phyloP scores from a whole-genome alignment of 2,329 filamentous ascomycete genomes.

The Penicillium concentricum region DNA sequence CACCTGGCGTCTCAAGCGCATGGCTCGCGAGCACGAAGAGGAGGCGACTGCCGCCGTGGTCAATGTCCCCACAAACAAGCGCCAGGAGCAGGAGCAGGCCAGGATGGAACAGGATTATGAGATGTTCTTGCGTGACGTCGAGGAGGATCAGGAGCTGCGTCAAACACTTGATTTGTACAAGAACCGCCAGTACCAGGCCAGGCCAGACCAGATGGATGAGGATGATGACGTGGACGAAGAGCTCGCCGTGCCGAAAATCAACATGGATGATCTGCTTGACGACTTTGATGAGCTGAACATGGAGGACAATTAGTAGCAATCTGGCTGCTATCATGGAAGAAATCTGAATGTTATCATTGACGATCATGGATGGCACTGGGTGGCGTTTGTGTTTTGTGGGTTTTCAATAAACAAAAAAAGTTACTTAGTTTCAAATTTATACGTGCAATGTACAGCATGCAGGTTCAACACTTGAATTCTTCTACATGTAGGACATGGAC shows the following conservation, averaged over 20 bases:
- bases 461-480: neutral
- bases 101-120: constrained; percentile 92
- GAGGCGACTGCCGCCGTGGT: constrained; percentile 21
- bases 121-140: constrained; percentile 93
- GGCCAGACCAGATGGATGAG: constrained; percentile 34
- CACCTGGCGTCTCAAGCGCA: constrained; percentile 93
- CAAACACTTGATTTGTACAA: constrained; percentile 86
- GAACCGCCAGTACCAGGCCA: constrained; percentile 47
- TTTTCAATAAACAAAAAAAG: constrained; percentile 15
- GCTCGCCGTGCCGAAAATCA: constrained; percentile 59
- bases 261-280: constrained; percentile 60
- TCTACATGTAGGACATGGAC: neutral
- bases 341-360: constrained; percentile 24
- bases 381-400: constrained; percentile 24
- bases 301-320: constrained; percentile 46
- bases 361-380: constrained; percentile 26
- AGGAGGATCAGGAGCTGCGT: constrained; percentile 88
- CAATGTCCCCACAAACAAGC: constrained; percentile 39
- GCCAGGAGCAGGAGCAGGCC: constrained; percentile 71
- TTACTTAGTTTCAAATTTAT: constrained; percentile 13
- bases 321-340: constrained; percentile 19
- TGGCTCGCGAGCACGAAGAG: constrained; percentile 86
- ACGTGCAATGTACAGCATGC: constrained; percentile 4
- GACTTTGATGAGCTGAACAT: constrained; percentile 47
- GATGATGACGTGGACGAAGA: constrained; percentile 63